Evolutionary conservation across 345 rosid species (phyloP), one percentile per base, ranked within the genome.

Genomic region (Boechera retrofracta): DNA sequence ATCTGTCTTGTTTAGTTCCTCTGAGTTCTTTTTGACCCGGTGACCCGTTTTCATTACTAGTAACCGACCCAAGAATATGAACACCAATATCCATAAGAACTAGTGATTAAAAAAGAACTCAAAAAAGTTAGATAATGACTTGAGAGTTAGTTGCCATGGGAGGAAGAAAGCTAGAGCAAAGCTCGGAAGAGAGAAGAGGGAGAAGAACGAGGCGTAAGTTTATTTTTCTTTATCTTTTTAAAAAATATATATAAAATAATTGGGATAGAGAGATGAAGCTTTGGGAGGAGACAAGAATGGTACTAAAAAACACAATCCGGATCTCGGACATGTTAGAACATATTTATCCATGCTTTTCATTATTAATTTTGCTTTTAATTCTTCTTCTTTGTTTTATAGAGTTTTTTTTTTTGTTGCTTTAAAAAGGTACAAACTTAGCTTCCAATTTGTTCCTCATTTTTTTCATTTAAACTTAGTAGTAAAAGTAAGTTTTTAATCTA

Each of bases 1-100:
- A 82, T 77, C 87, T 76, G 36, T 83, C 86, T 69, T 76, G 87
- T 66, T 82, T 85, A 67, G 91, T 82, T 67, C 86, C 86, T 51
- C 3, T 45, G 26, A 75, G 54, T 54, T 59, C 60, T 79, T 64
- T 81, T 15, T 64, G 86, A 70, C 78, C 75, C 42, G 55, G 31
- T 56, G 81, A 77, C 58, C 76, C 83, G 65, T 42, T 79, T 69
- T 75, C 85, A 45, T 67, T 59, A 73, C 82, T 80, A 71, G 82
- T 45, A 39, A 83, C 39, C 56, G 85, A 85, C 71, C 84, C 91
- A 70, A 76, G 82, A 75, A 80, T 65, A 77, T 83, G 83, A 77
- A 69, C 79, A 65, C 83, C 89, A 70, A 82, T 82, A 79, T 87
- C 91, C 93, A 88, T 41, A 45, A 48, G 21, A 45, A 77, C 69